Percentiles rank a stretch among this genome's conserved stretches.
Evolutionary conservation across 352 stramenopile genomes (phyloP).

Genomic region (Phytophthora hibernalis): DNA sequence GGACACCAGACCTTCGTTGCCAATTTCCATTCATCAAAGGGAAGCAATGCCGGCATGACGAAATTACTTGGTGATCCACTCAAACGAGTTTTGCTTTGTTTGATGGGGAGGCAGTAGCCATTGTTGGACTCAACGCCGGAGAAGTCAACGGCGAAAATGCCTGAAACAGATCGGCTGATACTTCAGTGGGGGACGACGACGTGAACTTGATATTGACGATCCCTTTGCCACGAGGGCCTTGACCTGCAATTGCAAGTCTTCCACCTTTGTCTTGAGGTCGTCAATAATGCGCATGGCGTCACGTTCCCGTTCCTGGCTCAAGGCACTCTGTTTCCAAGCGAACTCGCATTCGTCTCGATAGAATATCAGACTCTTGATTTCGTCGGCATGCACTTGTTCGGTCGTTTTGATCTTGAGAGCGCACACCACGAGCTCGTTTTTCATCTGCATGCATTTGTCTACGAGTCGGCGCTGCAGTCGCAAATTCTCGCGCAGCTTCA

Average conservation of each 20-base stretch:
- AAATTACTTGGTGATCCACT: slow-evolving; percentile 7
- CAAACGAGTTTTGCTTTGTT: slow-evolving; percentile 10
- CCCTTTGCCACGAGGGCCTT: slow-evolving; percentile 46
- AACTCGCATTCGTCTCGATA: slow-evolving; percentile 81
- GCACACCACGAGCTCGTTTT: slow-evolving; percentile 68
- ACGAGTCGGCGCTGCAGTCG: slow-evolving; percentile 60
- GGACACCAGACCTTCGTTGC: slow-evolving; percentile 60
- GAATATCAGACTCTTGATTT: slow-evolving; percentile 75
- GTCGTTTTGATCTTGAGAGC: slow-evolving; percentile 63
- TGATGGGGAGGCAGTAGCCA: neutral
- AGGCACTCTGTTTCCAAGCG: slow-evolving; percentile 63
- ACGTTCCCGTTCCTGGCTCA: slow-evolving; percentile 65
- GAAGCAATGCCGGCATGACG: slow-evolving; percentile 30
- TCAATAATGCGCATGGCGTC: slow-evolving; percentile 76
- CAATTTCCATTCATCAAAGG: slow-evolving; percentile 72
- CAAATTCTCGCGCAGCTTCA: slow-evolving; percentile 59
- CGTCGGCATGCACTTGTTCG: slow-evolving; percentile 70
- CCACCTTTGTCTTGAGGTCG: slow-evolving; percentile 66
- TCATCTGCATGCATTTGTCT: slow-evolving; percentile 78
- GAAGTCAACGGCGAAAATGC: neutral
- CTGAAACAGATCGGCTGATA: neutral
- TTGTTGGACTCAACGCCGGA: slow-evolving; percentile 3
- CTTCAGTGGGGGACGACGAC: slow-evolving; percentile 15
- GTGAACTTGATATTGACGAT: neutral
- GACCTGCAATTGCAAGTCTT: slow-evolving; percentile 60